Base-by-base conservation (phyloP, 441 rosid genomes). In the Erysimum cheiri region DNA sequence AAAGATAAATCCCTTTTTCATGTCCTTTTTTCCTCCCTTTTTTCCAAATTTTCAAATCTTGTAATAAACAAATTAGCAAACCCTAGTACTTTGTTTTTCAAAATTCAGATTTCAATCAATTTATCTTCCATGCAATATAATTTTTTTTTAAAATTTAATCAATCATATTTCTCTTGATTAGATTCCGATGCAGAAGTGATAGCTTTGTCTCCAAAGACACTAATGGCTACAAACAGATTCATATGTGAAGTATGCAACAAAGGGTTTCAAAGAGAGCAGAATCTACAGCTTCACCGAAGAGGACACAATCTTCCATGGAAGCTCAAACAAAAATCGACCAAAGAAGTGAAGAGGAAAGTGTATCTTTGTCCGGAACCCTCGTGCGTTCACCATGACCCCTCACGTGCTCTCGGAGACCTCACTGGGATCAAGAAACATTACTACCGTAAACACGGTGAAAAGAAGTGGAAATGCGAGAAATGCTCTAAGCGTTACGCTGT, bases 271-370 rank as follows among this genome's bases (percentile, higher is more conserved):
- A 87, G 98, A 77, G 98, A 90, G 80, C 98, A 92, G 60, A 92
- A 92, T 74, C 82, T 92, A 66, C 98, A 92, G 79, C 98, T 92
- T 35, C 98, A 92, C 82, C 83, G 98, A 80, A 85, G 97, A 84
- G 91, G 98, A 79, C 98, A 93, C 78, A 93, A 91, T 72, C 83
- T 93, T 44, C 98, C 98, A 32, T 93, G 97, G 97, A 93, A 89
- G 74, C 95, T 93, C 3, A 91, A 81, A 81, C 94, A 89, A 82
- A 91, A 89, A 82, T 85, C 81, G 15, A 81, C 85, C 71, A 86
- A 85, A 79, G 97, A 87, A 67, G 97, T 88, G 75, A 84, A 77
- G 86, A 85, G 89, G 77, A 91, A 91, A 80, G 98, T 93, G 17
- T 93, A 91, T 78, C 85, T 93, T 15, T 93, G 98, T 78, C 98